Percentiles rank a stretch among this genome's conserved stretches.
phyloP scores from a whole-genome alignment of 164 flowering plant species.

The Stephania yunnanensis region DNA sequence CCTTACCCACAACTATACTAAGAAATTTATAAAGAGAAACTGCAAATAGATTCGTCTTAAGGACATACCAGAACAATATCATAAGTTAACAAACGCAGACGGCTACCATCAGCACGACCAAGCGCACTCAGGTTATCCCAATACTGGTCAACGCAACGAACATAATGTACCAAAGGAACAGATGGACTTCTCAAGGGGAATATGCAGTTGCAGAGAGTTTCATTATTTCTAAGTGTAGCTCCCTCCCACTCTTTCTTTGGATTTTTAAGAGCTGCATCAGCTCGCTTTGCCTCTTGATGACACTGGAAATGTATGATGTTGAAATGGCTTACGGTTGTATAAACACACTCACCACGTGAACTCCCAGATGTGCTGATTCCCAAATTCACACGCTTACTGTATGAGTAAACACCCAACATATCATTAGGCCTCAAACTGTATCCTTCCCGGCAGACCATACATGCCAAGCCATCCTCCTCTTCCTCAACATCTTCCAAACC shows the following conservation, averaged over 20 bases:
- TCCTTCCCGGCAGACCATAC: constrained; percentile 99
- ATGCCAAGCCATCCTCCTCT: constrained; percentile 93
- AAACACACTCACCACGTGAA: constrained; percentile 94
- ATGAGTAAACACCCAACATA: constrained; percentile 85
- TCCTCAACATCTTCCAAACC: constrained; percentile 95
- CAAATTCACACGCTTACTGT: constrained; percentile 90
- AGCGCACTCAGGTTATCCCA: constrained; percentile 95
- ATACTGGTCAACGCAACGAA: constrained; percentile 80
- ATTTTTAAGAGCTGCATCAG: constrained; percentile 85
- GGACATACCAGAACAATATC: constrained; percentile 88
- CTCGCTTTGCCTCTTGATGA: constrained; percentile 96
- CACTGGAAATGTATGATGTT: constrained; percentile 97
- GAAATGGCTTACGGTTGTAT: constrained; percentile 96
- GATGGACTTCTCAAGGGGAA: constrained; percentile 92
- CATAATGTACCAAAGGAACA: constrained; percentile 71
- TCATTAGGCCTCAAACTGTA: constrained; percentile 88
- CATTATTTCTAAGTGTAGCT: constrained; percentile 89
- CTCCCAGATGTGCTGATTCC: constrained; percentile 73
- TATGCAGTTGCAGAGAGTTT: constrained; percentile 90
- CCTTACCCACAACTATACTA: too few relatives aligned
- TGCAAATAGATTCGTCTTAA: not conserved
- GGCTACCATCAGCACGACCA: constrained; percentile 94
- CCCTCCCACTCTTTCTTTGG: constrained; percentile 99
- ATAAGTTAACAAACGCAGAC: constrained; percentile 84
- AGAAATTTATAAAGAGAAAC: not conserved